Evolutionary conservation across 2,329 filamentous ascomycete species (phyloP), one percentile per base, ranked within the genome.

Genomic region (Metarhizium brunneum): DNA sequence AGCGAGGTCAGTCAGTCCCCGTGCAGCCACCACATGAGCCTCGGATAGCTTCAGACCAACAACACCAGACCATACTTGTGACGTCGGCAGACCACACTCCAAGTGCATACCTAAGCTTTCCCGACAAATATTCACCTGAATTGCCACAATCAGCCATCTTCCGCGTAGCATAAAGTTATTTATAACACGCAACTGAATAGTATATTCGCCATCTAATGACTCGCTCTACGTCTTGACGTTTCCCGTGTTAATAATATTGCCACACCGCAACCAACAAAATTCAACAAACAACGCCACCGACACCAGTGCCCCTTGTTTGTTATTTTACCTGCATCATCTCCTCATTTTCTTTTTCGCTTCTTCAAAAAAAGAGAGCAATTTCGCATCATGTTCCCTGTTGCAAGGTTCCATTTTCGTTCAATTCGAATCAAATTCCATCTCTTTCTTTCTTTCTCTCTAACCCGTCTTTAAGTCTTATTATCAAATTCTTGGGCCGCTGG

Each of bases 401-500:
- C 35, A 36, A 36, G 11, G 13, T 30, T 45, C 47, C 25, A 30
- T 48, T 48, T 48, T 4, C 45, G 13, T 30, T 16, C 6, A 30
- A 14, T 11, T 16, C 45, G 11, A 30, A 4, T 13, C 20, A 29
- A 11, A 29, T 48, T 48, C 45, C 45, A 6, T 16, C 45, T 48
- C 45, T 48, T 47, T 47, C 43, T 8, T 25, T 35, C 40, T n/a
- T 14, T 13, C 42, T 16, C 5, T 29, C 16, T 30, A 20, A 7
- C 25, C 18, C 30, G 38, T 52, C 47, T 56, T 51, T 40, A 59
- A 32, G 54, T 58, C 56, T 70, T 66, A 13, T 63, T 61, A 14
- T 66, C 62, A 45, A 73, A 71, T 51, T 73, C 73, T 53, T 75
- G 71, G 5, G 68, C 68, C 0, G 74, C 74, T 14, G 84, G 85